Conservation (phyloP, 805 yeast genomes). For the Spathaspora gorwiae region DNA sequence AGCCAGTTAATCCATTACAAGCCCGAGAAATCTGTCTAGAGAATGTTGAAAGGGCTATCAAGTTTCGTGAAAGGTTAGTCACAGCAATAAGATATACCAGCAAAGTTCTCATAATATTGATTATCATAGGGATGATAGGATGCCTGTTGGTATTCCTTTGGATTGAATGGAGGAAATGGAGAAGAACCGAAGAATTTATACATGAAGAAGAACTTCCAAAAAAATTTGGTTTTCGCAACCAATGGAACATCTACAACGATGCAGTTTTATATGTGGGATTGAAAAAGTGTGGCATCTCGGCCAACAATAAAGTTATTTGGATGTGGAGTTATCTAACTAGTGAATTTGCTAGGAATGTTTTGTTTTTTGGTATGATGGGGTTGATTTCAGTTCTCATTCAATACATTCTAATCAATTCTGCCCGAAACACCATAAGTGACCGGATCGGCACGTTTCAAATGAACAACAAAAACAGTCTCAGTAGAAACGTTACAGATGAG, state of each 20-base stretch:
- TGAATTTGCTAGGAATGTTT: slow-evolving; percentile 43
- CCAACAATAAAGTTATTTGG: slow-evolving; percentile 31
- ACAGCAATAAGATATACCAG: slow-evolving; percentile 30
- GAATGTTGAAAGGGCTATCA: slow-evolving; percentile 21
- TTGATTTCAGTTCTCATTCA: slow-evolving; percentile 52
- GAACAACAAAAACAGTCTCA: neutral
- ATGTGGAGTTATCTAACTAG: slow-evolving; percentile 48
- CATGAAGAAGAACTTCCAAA: slow-evolving; percentile 34
- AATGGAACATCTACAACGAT: slow-evolving; percentile 10
- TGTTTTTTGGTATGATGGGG: slow-evolving; percentile 57
- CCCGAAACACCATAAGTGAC: neutral
- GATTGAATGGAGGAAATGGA: slow-evolving; percentile 38
- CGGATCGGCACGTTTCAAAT: neutral
- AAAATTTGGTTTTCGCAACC: slow-evolving; percentile 4
- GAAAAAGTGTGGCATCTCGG: slow-evolving; percentile 7
- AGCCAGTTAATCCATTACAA: slow-evolving; percentile 6
- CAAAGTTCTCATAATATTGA: slow-evolving; percentile 32
- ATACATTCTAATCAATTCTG: slow-evolving; percentile 36
- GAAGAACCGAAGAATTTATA: slow-evolving; percentile 26
- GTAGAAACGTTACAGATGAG: neutral
- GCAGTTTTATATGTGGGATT: slow-evolving; percentile 7
- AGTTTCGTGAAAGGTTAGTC: slow-evolving; percentile 28
- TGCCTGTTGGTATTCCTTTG: slow-evolving; percentile 41
- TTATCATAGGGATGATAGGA: slow-evolving; percentile 29
- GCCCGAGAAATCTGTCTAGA: slow-evolving; percentile 2